Base-by-base conservation (phyloP, 371 early-diverging fungal genomes). In the Apophysomyces elegans region DNA sequence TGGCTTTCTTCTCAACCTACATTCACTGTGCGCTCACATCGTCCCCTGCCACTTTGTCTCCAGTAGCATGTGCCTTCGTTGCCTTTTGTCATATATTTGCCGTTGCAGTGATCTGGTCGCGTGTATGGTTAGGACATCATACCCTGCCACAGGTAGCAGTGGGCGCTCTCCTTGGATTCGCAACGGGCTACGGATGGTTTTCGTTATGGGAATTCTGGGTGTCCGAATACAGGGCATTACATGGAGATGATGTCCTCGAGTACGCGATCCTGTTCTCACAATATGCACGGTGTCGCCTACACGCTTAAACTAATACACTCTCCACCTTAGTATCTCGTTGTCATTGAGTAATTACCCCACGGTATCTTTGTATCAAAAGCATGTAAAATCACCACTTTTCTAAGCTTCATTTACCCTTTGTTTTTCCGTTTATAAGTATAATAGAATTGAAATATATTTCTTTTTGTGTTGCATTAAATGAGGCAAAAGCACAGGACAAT, bases 1-100 rank as follows among this genome's bases (percentile, higher is more conserved):
- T 90, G n/a, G 84, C 85, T 4, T 93, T 84, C 64, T 91, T 90
- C 67, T 84, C 87, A 1, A 71, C 73, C 11, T 91, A 87, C 60
- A 63, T 79, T 4, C 69, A 72, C 0, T 58, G 57, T 45, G 11
- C 26, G 14, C 13, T 72, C 73, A 21, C 66, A 80, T 54, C 76
- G 69, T 38, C 68, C 64, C 32, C 67, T 68, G 2, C 66, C 70
- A 12, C 70, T 21, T 76, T 62, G 4, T 78, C 73, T 61, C 18
- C 69, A 62, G 44, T 70, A 63, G 5, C 62, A 62, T 5, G 58
- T 65, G 36, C 68, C 47, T 37, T 62, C 56, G 12, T 38, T 54
- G 35, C 16, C 69, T 37, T 38, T 78, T 58, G 54, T 21, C 70
- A 83, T 43, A 62, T 75, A 3, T 76, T 80, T 64, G 74, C 84